These are phyloP conservation scores for Juncus inflexus DNA, from an alignment of 176 grass and related monocot species.

Conservation along the genomic window DNA sequence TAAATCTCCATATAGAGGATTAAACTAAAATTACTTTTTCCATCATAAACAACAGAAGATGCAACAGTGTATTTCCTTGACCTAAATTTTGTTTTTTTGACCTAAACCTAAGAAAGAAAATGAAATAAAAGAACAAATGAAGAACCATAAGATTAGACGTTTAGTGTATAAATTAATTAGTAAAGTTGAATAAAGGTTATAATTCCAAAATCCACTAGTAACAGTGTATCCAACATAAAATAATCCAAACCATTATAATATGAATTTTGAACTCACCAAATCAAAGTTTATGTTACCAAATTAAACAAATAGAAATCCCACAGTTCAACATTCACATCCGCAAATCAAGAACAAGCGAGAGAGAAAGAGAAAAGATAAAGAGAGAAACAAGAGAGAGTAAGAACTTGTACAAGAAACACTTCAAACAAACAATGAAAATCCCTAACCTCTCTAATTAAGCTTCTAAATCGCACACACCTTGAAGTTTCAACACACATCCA, in stretches of 20 bases:
- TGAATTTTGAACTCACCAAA: slow-evolving; percentile 31
- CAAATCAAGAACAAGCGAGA: slow-evolving; percentile 27
- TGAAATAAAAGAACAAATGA: slow-evolving; percentile 30
- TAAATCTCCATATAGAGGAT: too few relatives aligned
- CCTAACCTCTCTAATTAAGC: slow-evolving; percentile 29
- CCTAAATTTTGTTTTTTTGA: not conserved
- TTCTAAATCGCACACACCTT: not conserved
- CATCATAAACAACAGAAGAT: not conserved
- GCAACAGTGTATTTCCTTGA: slow-evolving; percentile 28
- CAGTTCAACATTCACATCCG: slow-evolving; percentile 29
- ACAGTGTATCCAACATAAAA: slow-evolving; percentile 29
- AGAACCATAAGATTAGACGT: slow-evolving; percentile 37
- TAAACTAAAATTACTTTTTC: too few relatives aligned
- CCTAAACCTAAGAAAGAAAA: slow-evolving; percentile 17
- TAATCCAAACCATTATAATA: slow-evolving; percentile 30
- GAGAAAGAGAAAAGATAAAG: slow-evolving; percentile 18
- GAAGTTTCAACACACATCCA: too few relatives aligned
- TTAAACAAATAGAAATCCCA: slow-evolving; percentile 30
- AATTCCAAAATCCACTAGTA: slow-evolving; percentile 34
- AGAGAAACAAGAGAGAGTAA: slow-evolving; percentile 21
- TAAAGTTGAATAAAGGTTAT: slow-evolving; percentile 25
- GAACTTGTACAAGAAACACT: slow-evolving; percentile 18
- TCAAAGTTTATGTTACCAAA: slow-evolving; percentile 21
- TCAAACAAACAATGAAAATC: slow-evolving; percentile 29
- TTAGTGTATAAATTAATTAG: slow-evolving; percentile 30